phyloP scores from a whole-genome alignment of 2,329 filamentous ascomycete genomes.

The Fusarium foetens region DNA sequence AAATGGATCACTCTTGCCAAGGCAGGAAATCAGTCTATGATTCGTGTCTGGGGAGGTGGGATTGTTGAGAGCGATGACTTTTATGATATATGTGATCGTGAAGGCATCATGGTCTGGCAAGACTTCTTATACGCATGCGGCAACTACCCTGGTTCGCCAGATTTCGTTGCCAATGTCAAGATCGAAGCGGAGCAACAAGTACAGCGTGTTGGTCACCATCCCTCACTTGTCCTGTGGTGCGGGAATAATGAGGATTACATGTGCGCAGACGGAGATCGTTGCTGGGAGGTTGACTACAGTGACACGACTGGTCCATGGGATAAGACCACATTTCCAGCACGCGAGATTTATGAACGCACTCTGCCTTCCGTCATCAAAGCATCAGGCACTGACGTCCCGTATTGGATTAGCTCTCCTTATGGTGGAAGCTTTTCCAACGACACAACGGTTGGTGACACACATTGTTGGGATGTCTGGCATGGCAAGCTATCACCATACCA shows the following conservation, averaged over 20 bases:
- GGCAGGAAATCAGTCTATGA: background rate
- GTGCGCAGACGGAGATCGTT: slow-evolving; percentile 1
- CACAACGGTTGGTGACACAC: background rate
- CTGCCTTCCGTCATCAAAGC: background rate
- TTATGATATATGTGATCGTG: background rate
- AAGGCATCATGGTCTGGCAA: slow-evolving; percentile 12
- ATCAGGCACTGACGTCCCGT: background rate
- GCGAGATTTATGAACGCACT: background rate
- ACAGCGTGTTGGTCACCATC: background rate
- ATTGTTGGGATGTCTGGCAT: slow-evolving; percentile 16
- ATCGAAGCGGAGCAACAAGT: background rate
- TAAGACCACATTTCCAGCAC: slow-evolving; percentile 6
- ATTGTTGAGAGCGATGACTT: background rate
- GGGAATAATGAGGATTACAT: slow-evolving; percentile 16
- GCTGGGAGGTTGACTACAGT: slow-evolving; percentile 10
- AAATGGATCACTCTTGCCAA: slow-evolving; percentile 5
- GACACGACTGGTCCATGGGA: slow-evolving; percentile 9
- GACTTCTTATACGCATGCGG: slow-evolving; percentile 13
- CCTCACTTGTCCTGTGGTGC: background rate
- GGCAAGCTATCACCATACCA: background rate
- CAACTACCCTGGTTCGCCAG: background rate
- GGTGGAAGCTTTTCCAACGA: slow-evolving; percentile 1
- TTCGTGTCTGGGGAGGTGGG: slow-evolving; percentile 1
- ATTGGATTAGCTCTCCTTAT: slow-evolving; percentile 6
- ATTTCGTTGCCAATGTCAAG: background rate